A percentile compares a stretch with the other conserved stretches of the same genome.
Evolutionary conservation across 2,329 filamentous ascomycete species (phyloP).

Genomic region (Orbilia javanica): DNA sequence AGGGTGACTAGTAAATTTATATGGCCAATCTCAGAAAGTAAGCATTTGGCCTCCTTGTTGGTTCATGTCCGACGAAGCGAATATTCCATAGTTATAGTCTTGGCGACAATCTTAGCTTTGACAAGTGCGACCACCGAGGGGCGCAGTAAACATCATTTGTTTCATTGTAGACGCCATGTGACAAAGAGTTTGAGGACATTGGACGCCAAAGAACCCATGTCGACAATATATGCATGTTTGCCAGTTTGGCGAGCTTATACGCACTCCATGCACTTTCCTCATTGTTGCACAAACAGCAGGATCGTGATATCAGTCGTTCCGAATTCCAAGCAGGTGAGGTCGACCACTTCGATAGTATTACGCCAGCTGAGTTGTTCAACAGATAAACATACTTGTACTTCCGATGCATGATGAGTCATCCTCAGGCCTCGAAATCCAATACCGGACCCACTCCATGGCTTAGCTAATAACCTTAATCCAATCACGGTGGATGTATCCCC

Average conservation of each 20-base stretch:
- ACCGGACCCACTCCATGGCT: background rate
- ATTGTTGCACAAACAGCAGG: background rate
- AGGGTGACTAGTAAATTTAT: background rate
- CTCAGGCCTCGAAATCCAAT: background rate
- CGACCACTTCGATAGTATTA: constrained; percentile 1
- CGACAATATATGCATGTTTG: too few species aligned
- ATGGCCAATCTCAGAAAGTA: background rate
- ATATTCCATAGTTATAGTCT: constrained; percentile 9
- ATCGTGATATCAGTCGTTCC: too few species aligned
- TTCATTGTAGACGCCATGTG: constrained; percentile 11
- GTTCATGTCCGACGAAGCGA: constrained; percentile 12
- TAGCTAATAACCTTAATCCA: background rate
- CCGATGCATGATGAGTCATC: background rate
- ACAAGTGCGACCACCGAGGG: background rate
- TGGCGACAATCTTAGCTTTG: constrained; percentile 11
- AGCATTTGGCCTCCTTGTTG: background rate
- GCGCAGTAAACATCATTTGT: constrained; percentile 4
- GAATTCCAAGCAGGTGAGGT: too few species aligned
- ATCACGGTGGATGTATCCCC: background rate
- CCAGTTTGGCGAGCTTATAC: background rate
- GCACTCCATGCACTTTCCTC: background rate
- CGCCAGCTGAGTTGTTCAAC: background rate
- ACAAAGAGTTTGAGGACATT: background rate
- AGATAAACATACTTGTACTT: background rate
- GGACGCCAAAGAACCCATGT: background rate